These are phyloP conservation scores for Stagonosporopsis vannaccii DNA, from an alignment of 2,329 filamentous ascomycete species.

Conservation along the genomic window DNA sequence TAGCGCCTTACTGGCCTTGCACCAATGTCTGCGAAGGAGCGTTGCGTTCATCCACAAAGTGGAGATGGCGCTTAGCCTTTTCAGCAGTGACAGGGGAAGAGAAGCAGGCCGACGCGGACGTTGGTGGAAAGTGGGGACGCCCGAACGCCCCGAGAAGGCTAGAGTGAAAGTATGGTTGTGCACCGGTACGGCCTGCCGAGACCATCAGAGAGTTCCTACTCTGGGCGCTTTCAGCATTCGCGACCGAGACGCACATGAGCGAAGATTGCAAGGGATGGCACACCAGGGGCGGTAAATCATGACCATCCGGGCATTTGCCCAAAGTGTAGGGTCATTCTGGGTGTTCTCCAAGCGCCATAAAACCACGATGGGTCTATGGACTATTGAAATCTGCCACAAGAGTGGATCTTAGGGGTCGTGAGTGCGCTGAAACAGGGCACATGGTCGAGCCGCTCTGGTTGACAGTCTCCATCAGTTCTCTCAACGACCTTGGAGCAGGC, in stretches of 20 bases:
- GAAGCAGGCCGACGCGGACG: slow-evolving; percentile 42
- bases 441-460: slow-evolving; percentile 17
- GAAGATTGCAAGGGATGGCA: slow-evolving; percentile 25
- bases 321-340: slow-evolving; percentile 12
- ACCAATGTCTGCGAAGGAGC: slow-evolving; percentile 32
- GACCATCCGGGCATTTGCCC: slow-evolving; percentile 28
- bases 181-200: slow-evolving; percentile 25
- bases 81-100: slow-evolving; percentile 26
- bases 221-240: slow-evolving; percentile 18
- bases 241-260: slow-evolving; percentile 22
- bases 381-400: slow-evolving; percentile 22
- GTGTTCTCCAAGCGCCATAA: slow-evolving; percentile 24
- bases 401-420: slow-evolving; percentile 21
- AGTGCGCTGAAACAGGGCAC: slow-evolving; percentile 28
- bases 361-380: slow-evolving; percentile 12
- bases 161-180: slow-evolving; percentile 27
- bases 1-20: slow-evolving; percentile 23
- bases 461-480: slow-evolving; percentile 9
- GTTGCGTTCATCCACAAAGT: slow-evolving; percentile 29
- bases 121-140: slow-evolving; percentile 34
- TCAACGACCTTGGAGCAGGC: slow-evolving; percentile 10
- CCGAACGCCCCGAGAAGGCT: slow-evolving; percentile 24
- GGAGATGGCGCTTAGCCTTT: slow-evolving; percentile 29
- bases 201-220: slow-evolving; percentile 22
- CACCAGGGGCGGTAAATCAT: slow-evolving; percentile 29